Percentiles rank a stretch among this genome's conserved stretches.
Evolutionary conservation across 1,139 yeast species (phyloP).

Genomic region (Suhomyces atakaporum): DNA sequence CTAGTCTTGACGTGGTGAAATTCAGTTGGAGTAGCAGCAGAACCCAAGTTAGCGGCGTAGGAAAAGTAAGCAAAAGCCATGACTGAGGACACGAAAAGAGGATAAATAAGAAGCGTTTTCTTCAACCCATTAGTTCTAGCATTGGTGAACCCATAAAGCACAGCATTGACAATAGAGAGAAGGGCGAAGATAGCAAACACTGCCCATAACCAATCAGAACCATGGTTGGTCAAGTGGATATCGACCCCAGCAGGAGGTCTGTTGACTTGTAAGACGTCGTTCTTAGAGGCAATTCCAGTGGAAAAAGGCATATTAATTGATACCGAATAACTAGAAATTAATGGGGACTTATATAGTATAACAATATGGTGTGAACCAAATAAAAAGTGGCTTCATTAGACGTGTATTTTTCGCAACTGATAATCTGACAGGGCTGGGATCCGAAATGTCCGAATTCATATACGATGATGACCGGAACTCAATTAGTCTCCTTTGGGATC

Average conservation of each 20-base stretch:
- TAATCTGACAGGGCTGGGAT: no score
- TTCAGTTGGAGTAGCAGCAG: slow-evolving; percentile 54
- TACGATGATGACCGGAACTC: slow-evolving; percentile 3
- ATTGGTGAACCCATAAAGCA: slow-evolving; percentile 40
- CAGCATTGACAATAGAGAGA: slow-evolving; percentile 43
- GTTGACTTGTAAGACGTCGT: slow-evolving; percentile 53
- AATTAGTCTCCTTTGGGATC: no score
- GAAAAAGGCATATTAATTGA: slow-evolving; percentile 11
- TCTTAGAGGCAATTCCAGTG: slow-evolving; percentile 25
- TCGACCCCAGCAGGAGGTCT: slow-evolving; percentile 43
- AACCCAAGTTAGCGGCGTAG: slow-evolving; percentile 69
- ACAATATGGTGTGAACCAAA: no score
- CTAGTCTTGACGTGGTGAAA: slow-evolving; percentile 52
- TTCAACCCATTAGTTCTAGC: slow-evolving; percentile 34
- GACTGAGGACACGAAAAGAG: slow-evolving; percentile 48
- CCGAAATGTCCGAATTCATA: slow-evolving; percentile 8
- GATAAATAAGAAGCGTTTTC: slow-evolving; percentile 47
- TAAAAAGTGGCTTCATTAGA: background rate
- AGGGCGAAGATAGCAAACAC: slow-evolving; percentile 53
- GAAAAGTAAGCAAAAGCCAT: slow-evolving; percentile 59
- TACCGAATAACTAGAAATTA: background rate
- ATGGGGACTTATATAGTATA: no score
- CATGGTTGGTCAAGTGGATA: slow-evolving; percentile 57
- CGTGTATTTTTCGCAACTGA: no score
- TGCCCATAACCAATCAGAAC: slow-evolving; percentile 75